Evolutionary conservation across 176 grass and related monocot genomes (phyloP), one percentile per base, ranked within the genome.

Genomic region (Ananas comosus): DNA sequence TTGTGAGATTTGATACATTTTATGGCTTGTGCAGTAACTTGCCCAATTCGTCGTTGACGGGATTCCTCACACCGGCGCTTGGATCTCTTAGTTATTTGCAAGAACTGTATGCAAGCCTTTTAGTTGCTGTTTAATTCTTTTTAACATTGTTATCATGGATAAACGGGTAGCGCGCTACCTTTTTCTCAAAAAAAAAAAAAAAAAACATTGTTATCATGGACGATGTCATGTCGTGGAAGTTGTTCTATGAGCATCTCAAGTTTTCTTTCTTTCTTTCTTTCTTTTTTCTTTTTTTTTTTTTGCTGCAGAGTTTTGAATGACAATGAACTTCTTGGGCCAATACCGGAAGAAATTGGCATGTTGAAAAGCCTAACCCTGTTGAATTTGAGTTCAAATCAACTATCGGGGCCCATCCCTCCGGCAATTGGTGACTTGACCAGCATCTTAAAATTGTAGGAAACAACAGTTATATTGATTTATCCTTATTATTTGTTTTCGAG

Each of bases 71-170:
- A 18, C 54, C 54, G n/a, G n/a, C 54, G 1, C 54, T 59, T 59
- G 54, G 54, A 9, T 9, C 19, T n/a, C 19, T 59, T 17, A 59
- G 54, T 59, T 59, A n/a, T 59, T 59, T 59, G 54, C 6, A 59
- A 59, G 54, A 64, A 66, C 72, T 68, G 65, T 21, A 69, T 64
- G 27, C 13, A 11, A 28, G 17, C 16, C 27, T 28, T 21, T 51
- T 70, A 69, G 16, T 63, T 13, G 23, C 9, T 49, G 28, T 21
- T 47, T 63, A 10, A 50, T 68, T 22, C 18, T 81, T 17, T 71
- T 77, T 23, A 7, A 14, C 78, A 91, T 81, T 82, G 14, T 19
- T 59, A 19, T 59, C 14, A 2, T 59, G 14, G 54, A 8, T n/a
- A n/a, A n/a, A n/a, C n/a, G n/a, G n/a, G n/a, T n/a, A n/a, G n/a